These are phyloP conservation scores for Powellomyces hirtus DNA, from an alignment of 192 early-diverging fungal genomes.

Conservation along the genomic window DNA sequence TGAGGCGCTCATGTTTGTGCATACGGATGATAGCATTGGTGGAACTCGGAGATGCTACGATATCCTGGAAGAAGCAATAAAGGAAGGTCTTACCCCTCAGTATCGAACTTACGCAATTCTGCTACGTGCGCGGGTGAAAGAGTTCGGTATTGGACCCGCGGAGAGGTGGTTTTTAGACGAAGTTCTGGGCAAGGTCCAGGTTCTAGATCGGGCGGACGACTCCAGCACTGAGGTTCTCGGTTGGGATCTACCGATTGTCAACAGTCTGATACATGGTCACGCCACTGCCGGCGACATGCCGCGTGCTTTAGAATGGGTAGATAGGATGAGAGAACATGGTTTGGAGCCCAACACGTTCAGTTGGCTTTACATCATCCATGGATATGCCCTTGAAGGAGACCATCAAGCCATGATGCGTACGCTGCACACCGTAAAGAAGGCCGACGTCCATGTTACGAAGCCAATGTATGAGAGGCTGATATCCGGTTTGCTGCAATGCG, in stretches of 20 bases:
- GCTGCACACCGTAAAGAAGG: slow-evolving; percentile 7
- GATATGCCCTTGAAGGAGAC: slow-evolving; percentile 24
- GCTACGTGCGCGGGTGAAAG: background rate
- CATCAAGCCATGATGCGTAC: background rate
- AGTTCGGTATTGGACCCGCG: background rate
- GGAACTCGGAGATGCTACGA: background rate
- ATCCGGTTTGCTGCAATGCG: slow-evolving; percentile 3
- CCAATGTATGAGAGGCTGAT: slow-evolving; percentile 29
- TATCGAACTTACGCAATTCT: slow-evolving; percentile 11
- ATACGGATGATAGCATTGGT: slow-evolving; percentile 5
- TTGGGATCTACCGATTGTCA: background rate
- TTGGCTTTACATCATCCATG: slow-evolving; percentile 31
- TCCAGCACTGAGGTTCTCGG: background rate
- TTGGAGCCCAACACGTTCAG: slow-evolving; percentile 23
- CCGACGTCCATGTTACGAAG: background rate
- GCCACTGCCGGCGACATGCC: slow-evolving; percentile 19
- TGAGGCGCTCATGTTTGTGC: slow-evolving; percentile 10
- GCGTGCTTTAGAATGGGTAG: slow-evolving; percentile 1
- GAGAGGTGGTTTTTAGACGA: background rate
- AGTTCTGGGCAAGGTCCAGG: background rate
- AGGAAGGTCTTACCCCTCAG: slow-evolving; percentile 5
- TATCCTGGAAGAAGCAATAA: background rate
- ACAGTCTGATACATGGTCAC: slow-evolving; percentile 30
- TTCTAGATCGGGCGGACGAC: slow-evolving; percentile 4
- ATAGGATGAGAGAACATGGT: slow-evolving; percentile 15